Base-by-base conservation (phyloP, 2,329 filamentous ascomycete genomes). In the Neofusicoccum kwambonambiense region DNA sequence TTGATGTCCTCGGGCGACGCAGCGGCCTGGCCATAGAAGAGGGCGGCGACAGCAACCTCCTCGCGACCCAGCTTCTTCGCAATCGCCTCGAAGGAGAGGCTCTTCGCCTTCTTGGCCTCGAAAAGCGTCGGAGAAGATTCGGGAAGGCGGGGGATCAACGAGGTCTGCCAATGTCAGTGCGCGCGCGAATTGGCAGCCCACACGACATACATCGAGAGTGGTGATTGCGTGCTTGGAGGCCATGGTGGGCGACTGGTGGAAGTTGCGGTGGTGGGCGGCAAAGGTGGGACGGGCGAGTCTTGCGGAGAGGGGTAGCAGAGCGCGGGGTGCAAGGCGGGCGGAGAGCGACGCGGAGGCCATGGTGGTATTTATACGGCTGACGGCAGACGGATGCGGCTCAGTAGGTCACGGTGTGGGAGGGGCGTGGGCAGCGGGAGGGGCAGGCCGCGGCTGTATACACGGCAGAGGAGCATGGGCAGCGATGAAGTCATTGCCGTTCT, bases 11-110 rank as follows among this genome's bases (percentile, higher is more conserved):
- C 89, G 0, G 85, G 73, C 0, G 88, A 90, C 1, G 92, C 90
- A 71, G 87, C 87, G 5, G 90, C 88, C 76, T 95, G 92, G 35
- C 93, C 93, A 76, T 97, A 97, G 84, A 97, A 97, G 68, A 97
- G 81, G 2, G 93, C 93, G 2, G 93, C 93, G 3, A 90, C 87
- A 45, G 92, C 91, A 47, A 97, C 91, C 79, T 97, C 91, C 73
- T 89, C 88, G 68, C 93, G 90, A 68, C 87, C 88, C 64, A 97
- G 84, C 35, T 88, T 82, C 69, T 87, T 79, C 60, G 87, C 91
- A 72, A 97, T 93, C 49, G 86, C 80, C 75, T 92, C 91, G 75
- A 97, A 97, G 72, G 84, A 91, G 41, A 96, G 84, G 69, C 87
- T 84, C 78, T 90, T 90, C 64, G 79, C 76, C 56, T 91, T 89